Conservation (phyloP, 306 rosid species). For the Cajanus cajan region DNA sequence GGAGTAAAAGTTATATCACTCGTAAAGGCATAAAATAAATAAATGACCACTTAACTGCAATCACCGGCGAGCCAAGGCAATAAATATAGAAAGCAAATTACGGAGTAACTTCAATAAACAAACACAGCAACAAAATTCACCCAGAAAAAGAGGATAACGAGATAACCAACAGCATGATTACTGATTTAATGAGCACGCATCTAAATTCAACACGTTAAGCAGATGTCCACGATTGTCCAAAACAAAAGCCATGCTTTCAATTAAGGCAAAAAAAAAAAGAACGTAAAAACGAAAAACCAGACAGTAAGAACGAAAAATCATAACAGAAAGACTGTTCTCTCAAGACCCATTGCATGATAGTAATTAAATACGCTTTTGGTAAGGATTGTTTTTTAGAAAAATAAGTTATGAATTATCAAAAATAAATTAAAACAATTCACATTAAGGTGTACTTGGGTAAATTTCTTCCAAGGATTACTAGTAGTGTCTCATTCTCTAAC, state of each 20-base stretch:
- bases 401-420: background rate
- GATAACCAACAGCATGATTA: background rate
- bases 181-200: background rate
- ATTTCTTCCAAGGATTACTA: too few species aligned
- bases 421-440: background rate
- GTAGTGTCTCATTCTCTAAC: too few species aligned
- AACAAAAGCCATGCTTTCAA: slow-evolving; percentile 19
- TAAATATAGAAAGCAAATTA: background rate
- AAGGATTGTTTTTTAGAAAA: background rate
- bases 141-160: background rate
- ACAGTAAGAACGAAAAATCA: background rate
- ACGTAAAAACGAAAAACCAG: background rate
- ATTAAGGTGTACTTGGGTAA: background rate
- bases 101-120: background rate
- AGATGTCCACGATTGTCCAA: background rate
- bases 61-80: slow-evolving; percentile 4
- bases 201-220: background rate
- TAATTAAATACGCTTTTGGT: background rate
- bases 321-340: background rate
- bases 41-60: background rate
- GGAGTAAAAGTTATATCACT: background rate
- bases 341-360: background rate
- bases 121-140: background rate
- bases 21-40: background rate
- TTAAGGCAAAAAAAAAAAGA: background rate